Evolutionary conservation across 2,329 filamentous ascomycete species (phyloP).

Genomic region (Pezicula radicicola): DNA sequence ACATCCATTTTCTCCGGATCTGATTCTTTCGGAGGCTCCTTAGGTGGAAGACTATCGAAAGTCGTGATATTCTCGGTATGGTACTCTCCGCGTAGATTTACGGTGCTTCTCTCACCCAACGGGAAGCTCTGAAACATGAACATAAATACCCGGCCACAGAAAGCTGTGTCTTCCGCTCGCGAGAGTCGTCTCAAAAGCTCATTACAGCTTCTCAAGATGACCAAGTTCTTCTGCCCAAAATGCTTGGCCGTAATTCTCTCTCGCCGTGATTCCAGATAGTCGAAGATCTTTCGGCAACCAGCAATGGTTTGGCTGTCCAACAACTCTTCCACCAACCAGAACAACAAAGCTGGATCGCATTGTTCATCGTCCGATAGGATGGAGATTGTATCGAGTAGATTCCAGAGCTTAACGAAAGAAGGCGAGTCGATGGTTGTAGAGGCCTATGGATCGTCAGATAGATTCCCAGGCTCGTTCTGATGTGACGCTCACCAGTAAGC

Average conservation of each 20-base stretch:
- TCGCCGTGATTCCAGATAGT: constrained; percentile 89
- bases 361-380: constrained; percentile 80
- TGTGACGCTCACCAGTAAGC: constrained; percentile 62
- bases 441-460: constrained; percentile 51
- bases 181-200: constrained; percentile 90
- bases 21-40: constrained; percentile 24
- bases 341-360: constrained; percentile 76
- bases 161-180: constrained; percentile 94
- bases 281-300: constrained; percentile 87
- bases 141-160: constrained; percentile 96
- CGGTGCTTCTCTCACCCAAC: constrained; percentile 92
- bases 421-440: constrained; percentile 73
- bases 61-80: constrained; percentile 92
- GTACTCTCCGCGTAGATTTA: constrained; percentile 93
- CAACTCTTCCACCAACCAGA: constrained; percentile 91
- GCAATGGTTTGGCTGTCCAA: constrained; percentile 94
- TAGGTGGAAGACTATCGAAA: constrained; percentile 59
- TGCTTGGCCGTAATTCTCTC: constrained; percentile 81
- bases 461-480: constrained; percentile 20
- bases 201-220: constrained; percentile 92
- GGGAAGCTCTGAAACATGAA: constrained; percentile 99
- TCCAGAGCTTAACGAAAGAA: constrained; percentile 83
- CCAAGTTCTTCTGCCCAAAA: constrained; percentile 79
- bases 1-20: constrained; percentile 62
- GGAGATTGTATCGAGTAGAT: constrained; percentile 87